Conservation (phyloP, 768 basidiomycete genomes). For the Hypholoma sublateritium region DNA sequence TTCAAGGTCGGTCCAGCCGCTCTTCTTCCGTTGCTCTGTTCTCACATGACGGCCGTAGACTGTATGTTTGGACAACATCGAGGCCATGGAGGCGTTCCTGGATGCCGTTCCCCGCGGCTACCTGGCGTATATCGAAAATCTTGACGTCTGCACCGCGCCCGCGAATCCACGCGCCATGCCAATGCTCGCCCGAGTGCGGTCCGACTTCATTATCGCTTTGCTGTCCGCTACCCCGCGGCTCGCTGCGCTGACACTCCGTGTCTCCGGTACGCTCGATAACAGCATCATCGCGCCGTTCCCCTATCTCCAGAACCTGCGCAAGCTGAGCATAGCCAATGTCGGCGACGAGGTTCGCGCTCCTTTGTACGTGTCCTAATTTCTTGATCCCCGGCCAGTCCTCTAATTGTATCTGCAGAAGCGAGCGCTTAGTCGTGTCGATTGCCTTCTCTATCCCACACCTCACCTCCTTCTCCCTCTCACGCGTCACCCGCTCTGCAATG, state of each 20-base stretch:
- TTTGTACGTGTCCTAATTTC: slow-evolving; percentile 36
- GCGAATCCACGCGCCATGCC: slow-evolving; percentile 17
- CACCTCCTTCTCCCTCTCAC: slow-evolving; percentile 55
- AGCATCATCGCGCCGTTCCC: slow-evolving; percentile 49
- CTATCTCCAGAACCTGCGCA: slow-evolving; percentile 39
- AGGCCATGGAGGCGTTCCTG: slow-evolving; percentile 52
- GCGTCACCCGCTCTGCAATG: slow-evolving; percentile 64
- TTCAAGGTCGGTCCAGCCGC: slow-evolving; percentile 48
- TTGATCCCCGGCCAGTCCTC: slow-evolving; percentile 1
- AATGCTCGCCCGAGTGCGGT: slow-evolving; percentile 29
- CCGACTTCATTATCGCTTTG: slow-evolving; percentile 50
- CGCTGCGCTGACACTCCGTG: slow-evolving; percentile 42
- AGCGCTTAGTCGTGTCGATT: slow-evolving; percentile 68
- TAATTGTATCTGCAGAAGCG: slow-evolving; percentile 44
- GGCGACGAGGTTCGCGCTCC: slow-evolving; percentile 40
- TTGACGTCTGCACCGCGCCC: slow-evolving; percentile 44
- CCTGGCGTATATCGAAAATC: slow-evolving; percentile 49
- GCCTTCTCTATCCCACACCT: slow-evolving; percentile 59
- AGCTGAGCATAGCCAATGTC: slow-evolving; percentile 48
- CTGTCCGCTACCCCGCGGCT: slow-evolving; percentile 51
- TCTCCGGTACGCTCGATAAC: slow-evolving; percentile 50
- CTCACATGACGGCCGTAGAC: slow-evolving; percentile 33
- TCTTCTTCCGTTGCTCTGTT: slow-evolving; percentile 5
- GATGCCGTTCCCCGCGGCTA: slow-evolving; percentile 57
- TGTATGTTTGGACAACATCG: slow-evolving; percentile 46